Evolutionary conservation across 805 yeast genomes (phyloP).

Genomic region (Maudiozyma barnettii): DNA sequence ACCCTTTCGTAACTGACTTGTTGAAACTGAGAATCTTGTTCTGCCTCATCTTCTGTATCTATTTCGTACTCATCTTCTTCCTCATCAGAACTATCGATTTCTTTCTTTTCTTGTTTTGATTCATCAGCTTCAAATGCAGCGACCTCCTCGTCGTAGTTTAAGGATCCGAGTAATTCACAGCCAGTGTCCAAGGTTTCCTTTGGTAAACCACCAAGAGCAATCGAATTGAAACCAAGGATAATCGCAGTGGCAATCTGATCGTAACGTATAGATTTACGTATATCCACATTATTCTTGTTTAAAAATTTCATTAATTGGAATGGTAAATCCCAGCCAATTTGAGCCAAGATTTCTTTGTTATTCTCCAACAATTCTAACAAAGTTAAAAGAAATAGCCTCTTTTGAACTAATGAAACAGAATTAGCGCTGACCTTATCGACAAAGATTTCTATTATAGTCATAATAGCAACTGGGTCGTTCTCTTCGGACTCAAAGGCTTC

Average conservation of each 20-base stretch:
- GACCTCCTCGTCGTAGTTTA: conserved; percentile 11
- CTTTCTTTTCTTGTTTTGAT: conserved; percentile 1
- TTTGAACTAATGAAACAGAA: conserved; percentile 33
- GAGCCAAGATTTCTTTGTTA: conserved; percentile 44
- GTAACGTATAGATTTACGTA: conserved; percentile 18
- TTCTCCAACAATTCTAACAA: conserved; percentile 37
- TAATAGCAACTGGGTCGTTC: conserved; percentile 24
- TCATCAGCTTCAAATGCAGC: conserved; percentile 1
- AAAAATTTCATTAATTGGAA: conserved; percentile 48
- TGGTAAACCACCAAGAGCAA: conserved; percentile 66
- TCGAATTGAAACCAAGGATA: conserved; percentile 46
- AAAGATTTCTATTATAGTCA: conserved; percentile 23
- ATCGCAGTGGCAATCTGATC: conserved; percentile 27
- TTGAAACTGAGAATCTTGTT: not conserved
- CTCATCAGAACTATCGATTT: conserved; percentile 7
- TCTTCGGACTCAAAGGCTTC: conserved; percentile 19
- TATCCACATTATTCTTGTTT: conserved; percentile 30
- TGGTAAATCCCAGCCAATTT: conserved; percentile 92
- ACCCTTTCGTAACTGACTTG: conserved; percentile 6
- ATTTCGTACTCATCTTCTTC: conserved; percentile 6
- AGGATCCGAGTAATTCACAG: conserved; percentile 47
- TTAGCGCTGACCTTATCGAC: conserved; percentile 15
- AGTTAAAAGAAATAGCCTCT: conserved; percentile 37
- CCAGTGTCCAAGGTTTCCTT: conserved; percentile 67
- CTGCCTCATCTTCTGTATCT: not conserved